Base-by-base conservation (phyloP, 306 rosid species). In the Fragaria nilgerrensis region DNA sequence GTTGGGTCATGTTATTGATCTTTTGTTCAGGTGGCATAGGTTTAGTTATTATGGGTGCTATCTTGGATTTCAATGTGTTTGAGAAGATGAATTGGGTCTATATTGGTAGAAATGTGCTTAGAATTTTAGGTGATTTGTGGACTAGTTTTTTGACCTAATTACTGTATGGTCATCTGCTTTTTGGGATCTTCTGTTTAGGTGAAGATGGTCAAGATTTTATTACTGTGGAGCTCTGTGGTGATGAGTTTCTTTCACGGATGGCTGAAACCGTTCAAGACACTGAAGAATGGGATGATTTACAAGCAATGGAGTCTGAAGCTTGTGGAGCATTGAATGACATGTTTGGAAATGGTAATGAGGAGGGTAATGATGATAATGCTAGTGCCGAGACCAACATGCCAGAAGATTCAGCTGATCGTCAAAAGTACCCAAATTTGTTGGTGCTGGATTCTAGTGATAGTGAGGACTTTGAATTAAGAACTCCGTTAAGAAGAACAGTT, bases 211-310 rank as follows among this genome's bases (percentile, higher is more conserved):
- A 69, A 17, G 96, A 90, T 80, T 95, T 95, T 75, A 78, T 95
- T 84, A 86, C 95, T 43, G 98, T 95, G 47, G 98, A 92, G 84
- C 77, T 87, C 70, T 95, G 96, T 58, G 98, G 98, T 50, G 97
- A 95, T 77, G 98, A 92, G 91, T 95, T 92, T 59, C 89, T 95
- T 29, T 83, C 85, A 10, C 84, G 90, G 13, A 70, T 95, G 50
- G 96, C 96, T 39, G 96, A 95, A 59, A 87, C 91, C 0, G 75
- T 84, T 75, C 90, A 79, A 71, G 89, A 85, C 76, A 81, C 82
- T 16, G 98, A 92, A 82, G 98, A 95, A 55, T 95, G 98, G 97
- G 98, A 92, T 75, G 96, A 94, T 86, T 58, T 87, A 56, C 90
- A 81, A 81, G 94, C 86, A 75, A 82, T 92, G 78, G 98, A 92